Conservation (phyloP, 331 rosid genomes). For the Malus hybrid region DNA sequence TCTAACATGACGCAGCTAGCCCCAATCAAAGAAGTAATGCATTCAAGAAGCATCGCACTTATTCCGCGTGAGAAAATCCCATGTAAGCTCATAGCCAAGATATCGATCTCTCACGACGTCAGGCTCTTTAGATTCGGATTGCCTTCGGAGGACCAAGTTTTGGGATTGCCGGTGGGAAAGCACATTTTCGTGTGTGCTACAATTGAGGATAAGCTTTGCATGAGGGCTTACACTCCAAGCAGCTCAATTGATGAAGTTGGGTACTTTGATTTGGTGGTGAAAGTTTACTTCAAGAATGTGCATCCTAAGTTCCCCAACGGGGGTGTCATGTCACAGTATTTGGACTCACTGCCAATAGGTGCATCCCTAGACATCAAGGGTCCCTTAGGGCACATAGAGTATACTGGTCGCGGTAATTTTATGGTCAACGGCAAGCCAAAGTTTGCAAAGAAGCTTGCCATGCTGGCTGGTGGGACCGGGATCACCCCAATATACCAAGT, state of each 20-base stretch:
- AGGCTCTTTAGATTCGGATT: constrained; percentile 55
- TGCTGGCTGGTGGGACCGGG: constrained; percentile 90
- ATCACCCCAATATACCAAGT: constrained; percentile 87
- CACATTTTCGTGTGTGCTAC: constrained; percentile 61
- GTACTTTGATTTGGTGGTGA: constrained; percentile 61
- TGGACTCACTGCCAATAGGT: constrained; percentile 49
- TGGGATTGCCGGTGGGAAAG: constrained; percentile 75
- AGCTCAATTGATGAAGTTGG: constrained; percentile 53
- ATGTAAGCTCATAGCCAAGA: constrained; percentile 53
- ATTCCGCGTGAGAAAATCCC: constrained; percentile 51
- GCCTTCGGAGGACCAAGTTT: constrained; percentile 45
- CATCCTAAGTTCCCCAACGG: constrained; percentile 76
- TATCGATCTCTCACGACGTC: constrained; percentile 56
- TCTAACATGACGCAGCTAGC: constrained; percentile 23
- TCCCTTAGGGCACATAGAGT: constrained; percentile 83
- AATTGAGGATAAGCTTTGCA: constrained; percentile 58
- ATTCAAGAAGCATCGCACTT: constrained; percentile 30
- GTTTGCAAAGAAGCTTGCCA: constrained; percentile 53
- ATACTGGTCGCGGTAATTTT: constrained; percentile 54
- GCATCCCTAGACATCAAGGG: constrained; percentile 57
- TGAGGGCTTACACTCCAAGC: constrained; percentile 87
- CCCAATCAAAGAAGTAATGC: constrained; percentile 37
- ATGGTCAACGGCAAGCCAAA: constrained; percentile 41
- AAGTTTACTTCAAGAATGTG: constrained; percentile 58
- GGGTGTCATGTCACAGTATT: constrained; percentile 63